These are phyloP conservation scores for Handroanthus guayacan DNA, from an alignment of 257 asterid genomes.

Conservation along the genomic window DNA sequence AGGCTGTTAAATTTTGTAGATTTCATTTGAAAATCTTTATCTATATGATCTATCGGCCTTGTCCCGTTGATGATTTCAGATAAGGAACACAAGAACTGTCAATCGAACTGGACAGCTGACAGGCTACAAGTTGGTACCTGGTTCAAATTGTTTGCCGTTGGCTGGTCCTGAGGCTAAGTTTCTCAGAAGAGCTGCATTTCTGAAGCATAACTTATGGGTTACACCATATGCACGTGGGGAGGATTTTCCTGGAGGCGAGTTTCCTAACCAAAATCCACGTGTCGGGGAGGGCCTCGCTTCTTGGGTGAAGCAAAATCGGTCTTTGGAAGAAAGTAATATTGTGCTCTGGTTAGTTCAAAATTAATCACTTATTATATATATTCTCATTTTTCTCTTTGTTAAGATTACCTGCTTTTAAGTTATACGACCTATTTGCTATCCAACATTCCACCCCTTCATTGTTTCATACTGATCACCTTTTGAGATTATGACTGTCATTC, in stretches of 20 bases:
- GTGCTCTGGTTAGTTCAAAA: constrained; percentile 64
- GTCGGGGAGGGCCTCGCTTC: constrained; percentile 80
- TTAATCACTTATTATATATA: background rate
- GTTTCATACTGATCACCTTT: background rate
- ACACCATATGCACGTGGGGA: constrained; percentile 72
- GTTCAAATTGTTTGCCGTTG: constrained; percentile 70
- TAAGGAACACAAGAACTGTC: constrained; percentile 71
- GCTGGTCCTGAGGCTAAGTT: constrained; percentile 83
- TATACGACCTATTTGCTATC: too few species aligned
- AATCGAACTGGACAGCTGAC: constrained; percentile 74
- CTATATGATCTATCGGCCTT: background rate
- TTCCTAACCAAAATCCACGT: constrained; percentile 85
- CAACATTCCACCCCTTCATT: too few species aligned
- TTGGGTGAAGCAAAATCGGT: constrained; percentile 74
- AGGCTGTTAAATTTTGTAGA: background rate
- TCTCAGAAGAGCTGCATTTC: constrained; percentile 73
- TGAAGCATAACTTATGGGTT: constrained; percentile 82
- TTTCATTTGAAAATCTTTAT: background rate
- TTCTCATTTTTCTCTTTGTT: background rate
- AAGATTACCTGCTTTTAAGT: background rate
- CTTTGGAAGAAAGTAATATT: constrained; percentile 70
- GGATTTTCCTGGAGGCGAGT: constrained; percentile 86
- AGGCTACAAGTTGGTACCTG: constrained; percentile 78
- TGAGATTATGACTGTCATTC: background rate
- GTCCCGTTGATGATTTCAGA: constrained; percentile 41